Base-by-base conservation (phyloP, 1,284 basidiomycete species). In the Blastosporella zonata region DNA sequence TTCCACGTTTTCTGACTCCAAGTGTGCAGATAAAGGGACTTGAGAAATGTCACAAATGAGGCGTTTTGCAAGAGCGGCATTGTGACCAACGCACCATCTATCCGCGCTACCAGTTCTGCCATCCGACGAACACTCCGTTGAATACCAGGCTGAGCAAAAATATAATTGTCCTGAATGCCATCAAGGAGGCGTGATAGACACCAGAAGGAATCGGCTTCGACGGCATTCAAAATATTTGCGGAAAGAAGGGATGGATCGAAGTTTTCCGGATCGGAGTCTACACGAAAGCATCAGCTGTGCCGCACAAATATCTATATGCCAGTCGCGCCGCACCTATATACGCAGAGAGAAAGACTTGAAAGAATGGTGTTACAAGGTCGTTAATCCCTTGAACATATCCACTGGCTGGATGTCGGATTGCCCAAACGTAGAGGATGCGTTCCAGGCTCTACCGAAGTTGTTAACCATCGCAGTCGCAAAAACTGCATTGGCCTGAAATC, bases 331-430 rank as follows among this genome's bases (percentile, higher is more conserved):
- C 59, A 90, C 92, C 88, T 50, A 97, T 92, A 65, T 96, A 97
- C 43, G 88, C 84, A 21, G 89, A 90, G 20, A 96, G 74, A 64
- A 96, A 97, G 1, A 96, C 90, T 68, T 97, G 89, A 62, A 94
- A 95, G 70, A 97, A 97, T 0, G 94, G 94, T 3, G 92, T 95
- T 3, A 84, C 94, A 38, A 98, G 85, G 66, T 98, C 94, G 65
- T 98, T 97, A 67, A 98, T 98, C 17, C 94, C 94, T 68, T 98
- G 94, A 6, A 98, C 94, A 66, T 98, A 97, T 8, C 94, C 94
- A 55, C 89, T 93, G 0, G 95, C 94, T 1, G 94, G 94, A 72
- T 97, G 95, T 54, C 95, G 81, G 60, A 97, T 96, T 6, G 95
- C 95, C 94, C 94, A 97, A 15, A 97, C 93, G 60, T 97, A 98